phyloP scores from a whole-genome alignment of 2,329 filamentous ascomycete genomes.

The Neofusicoccum ribis region DNA sequence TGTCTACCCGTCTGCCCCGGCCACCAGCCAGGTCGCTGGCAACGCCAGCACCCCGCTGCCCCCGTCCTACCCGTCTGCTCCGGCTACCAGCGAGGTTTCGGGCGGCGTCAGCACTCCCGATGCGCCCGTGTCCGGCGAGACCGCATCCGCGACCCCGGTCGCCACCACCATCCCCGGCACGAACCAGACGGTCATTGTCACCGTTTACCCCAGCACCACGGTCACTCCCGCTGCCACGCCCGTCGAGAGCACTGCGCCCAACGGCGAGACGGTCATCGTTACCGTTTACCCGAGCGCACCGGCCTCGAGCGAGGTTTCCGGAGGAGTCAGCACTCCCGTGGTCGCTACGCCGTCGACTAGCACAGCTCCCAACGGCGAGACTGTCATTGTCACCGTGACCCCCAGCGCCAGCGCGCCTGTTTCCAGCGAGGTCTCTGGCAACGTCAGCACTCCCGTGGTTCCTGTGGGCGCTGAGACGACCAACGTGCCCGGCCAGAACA shows the following conservation, averaged over 20 bases:
- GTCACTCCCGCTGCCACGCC: not conserved
- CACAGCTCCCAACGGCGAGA: not conserved
- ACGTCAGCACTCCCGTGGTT: not conserved
- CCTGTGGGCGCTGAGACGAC: not conserved
- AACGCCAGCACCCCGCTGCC: constrained; percentile 8
- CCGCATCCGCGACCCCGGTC: not conserved
- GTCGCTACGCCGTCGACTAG: not conserved
- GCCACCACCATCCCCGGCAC: not conserved
- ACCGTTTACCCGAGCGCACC: not conserved
- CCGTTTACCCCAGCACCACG: not conserved
- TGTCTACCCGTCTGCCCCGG: not conserved
- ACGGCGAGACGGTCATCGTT: constrained; percentile 1
- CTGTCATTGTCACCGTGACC: not conserved
- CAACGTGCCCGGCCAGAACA: not conserved
- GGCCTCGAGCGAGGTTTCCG: not conserved
- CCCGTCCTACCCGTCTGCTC: not conserved
- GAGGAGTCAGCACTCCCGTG: constrained; percentile 6
- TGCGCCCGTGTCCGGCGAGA: not conserved
- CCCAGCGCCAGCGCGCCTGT: not conserved
- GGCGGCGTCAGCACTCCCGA: not conserved
- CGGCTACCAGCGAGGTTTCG: not conserved
- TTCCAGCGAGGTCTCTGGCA: not conserved
- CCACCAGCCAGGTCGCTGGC: not conserved
- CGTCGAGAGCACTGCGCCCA: not conserved
- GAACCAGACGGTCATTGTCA: not conserved